Evolutionary conservation across 164 flowering plant species (phyloP).

Genomic region (Vitis amurensis): DNA sequence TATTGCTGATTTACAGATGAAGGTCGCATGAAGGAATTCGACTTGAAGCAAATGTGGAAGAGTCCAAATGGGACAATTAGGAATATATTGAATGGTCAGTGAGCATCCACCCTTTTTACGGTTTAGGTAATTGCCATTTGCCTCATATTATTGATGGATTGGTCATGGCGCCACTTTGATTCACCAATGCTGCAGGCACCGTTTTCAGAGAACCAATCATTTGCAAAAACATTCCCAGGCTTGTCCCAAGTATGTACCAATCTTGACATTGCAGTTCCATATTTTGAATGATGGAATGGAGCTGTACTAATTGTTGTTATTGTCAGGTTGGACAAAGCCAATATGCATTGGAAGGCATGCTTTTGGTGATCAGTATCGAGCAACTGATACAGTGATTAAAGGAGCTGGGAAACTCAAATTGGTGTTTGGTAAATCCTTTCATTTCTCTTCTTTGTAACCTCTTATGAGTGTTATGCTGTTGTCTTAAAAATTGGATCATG

Average conservation of each 20-base stretch:
- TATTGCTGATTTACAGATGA: conserved; percentile 61
- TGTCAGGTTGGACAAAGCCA: conserved; percentile 93
- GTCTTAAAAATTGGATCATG: background rate
- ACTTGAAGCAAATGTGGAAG: conserved; percentile 89
- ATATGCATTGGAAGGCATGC: conserved; percentile 99
- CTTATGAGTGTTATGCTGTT: background rate
- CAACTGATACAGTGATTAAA: conserved; percentile 87
- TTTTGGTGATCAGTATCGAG: conserved; percentile 95
- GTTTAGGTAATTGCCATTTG: background rate
- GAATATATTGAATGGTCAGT: conserved; percentile 87
- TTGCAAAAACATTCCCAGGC: conserved; percentile 88
- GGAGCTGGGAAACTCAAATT: conserved; percentile 90
- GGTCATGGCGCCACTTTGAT: background rate
- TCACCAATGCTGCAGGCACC: conserved; percentile 60
- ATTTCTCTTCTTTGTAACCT: background rate
- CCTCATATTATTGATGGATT: background rate
- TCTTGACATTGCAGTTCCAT: background rate
- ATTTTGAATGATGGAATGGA: conserved; percentile 1
- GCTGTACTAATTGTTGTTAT: conserved; percentile 1
- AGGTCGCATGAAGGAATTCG: conserved; percentile 79
- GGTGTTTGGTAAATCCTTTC: conserved; percentile 69
- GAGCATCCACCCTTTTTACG: background rate
- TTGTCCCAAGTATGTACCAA: conserved; percentile 70
- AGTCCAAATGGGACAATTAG: conserved; percentile 99
- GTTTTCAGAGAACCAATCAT: conserved; percentile 98